Percentiles rank a stretch among this genome's conserved stretches.
Evolutionary conservation across 176 grass and related monocot species (phyloP).

Genomic region (Juncus inflexus): DNA sequence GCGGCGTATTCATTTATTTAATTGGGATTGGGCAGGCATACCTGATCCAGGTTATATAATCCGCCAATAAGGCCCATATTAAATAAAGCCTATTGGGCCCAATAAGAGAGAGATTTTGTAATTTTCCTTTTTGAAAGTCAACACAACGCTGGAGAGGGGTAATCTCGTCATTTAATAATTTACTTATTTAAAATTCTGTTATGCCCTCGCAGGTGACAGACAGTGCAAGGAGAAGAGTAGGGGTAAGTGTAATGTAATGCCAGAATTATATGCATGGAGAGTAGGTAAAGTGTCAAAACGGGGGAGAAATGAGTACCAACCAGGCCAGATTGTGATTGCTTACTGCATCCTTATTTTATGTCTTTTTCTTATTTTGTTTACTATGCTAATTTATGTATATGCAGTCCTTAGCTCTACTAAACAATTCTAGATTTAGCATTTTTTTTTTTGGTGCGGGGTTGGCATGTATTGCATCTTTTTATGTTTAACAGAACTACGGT

Average conservation of each 20-base stretch:
- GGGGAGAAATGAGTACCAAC: conserved; percentile 3
- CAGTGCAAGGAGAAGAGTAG: not conserved
- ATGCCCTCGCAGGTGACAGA: not conserved
- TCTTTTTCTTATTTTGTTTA: too few relatives aligned
- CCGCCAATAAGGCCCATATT: too few relatives aligned
- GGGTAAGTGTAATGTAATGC: conserved; percentile 18
- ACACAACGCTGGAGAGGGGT: too few relatives aligned
- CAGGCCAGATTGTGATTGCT: conserved; percentile 22
- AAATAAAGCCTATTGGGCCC: too few relatives aligned
- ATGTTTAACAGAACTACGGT: not conserved
- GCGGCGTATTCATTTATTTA: not conserved
- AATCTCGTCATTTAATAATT: not conserved
- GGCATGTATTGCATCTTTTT: not conserved
- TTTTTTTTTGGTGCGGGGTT: too few relatives aligned
- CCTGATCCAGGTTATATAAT: too few relatives aligned
- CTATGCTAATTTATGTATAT: too few relatives aligned
- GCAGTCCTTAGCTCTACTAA: too few relatives aligned
- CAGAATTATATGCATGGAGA: conserved; percentile 2
- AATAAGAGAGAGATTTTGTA: too few relatives aligned
- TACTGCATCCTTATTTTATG: not conserved
- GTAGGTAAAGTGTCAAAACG: conserved; percentile 14
- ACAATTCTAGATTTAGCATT: too few relatives aligned
- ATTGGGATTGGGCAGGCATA: too few relatives aligned
- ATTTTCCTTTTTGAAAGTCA: too few relatives aligned
- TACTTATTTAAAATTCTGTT: not conserved